A percentile compares a stretch with the other conserved stretches of the same genome.
These are phyloP conservation scores for Claviceps humidiphila DNA, from an alignment of 2,329 filamentous ascomycete genomes.

Conservation along the genomic window DNA sequence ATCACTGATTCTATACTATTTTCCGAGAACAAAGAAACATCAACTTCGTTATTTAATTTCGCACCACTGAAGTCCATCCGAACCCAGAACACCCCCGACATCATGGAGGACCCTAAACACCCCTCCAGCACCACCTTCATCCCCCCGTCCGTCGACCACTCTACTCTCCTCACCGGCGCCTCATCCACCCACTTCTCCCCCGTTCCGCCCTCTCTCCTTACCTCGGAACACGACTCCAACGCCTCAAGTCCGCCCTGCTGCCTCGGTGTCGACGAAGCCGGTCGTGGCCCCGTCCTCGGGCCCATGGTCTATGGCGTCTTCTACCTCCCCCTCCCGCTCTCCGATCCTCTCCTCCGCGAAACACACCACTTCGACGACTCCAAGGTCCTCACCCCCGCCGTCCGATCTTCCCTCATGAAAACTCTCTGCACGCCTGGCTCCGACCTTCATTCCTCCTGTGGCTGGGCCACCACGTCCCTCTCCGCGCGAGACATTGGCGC, in stretches of 20 bases:
- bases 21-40: not conserved
- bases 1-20: not conserved
- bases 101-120: slow-evolving; percentile 6
- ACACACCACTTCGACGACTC: slow-evolving; percentile 89
- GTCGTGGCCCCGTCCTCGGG: slow-evolving; percentile 83
- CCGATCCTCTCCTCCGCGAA: slow-evolving; percentile 60
- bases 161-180: slow-evolving; percentile 45
- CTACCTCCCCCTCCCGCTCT: slow-evolving; percentile 59
- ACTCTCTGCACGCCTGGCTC: slow-evolving; percentile 52
- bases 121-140: slow-evolving; percentile 31
- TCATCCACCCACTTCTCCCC: slow-evolving; percentile 62
- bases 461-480: slow-evolving; percentile 72
- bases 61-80: not conserved
- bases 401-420: slow-evolving; percentile 58
- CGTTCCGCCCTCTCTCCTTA: slow-evolving; percentile 47
- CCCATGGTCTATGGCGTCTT: slow-evolving; percentile 61
- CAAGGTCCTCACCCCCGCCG: slow-evolving; percentile 73
- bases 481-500: slow-evolving; percentile 74
- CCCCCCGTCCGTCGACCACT: slow-evolving; percentile 53
- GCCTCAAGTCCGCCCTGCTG: slow-evolving; percentile 38
- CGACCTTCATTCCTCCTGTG: slow-evolving; percentile 43
- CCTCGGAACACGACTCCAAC: slow-evolving; percentile 16
- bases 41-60: not conserved
- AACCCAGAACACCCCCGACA: not conserved
- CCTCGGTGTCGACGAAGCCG: slow-evolving; percentile 86